Base-by-base conservation (phyloP, 176 grass and related monocot genomes). In the Oryza meyeriana region DNA sequence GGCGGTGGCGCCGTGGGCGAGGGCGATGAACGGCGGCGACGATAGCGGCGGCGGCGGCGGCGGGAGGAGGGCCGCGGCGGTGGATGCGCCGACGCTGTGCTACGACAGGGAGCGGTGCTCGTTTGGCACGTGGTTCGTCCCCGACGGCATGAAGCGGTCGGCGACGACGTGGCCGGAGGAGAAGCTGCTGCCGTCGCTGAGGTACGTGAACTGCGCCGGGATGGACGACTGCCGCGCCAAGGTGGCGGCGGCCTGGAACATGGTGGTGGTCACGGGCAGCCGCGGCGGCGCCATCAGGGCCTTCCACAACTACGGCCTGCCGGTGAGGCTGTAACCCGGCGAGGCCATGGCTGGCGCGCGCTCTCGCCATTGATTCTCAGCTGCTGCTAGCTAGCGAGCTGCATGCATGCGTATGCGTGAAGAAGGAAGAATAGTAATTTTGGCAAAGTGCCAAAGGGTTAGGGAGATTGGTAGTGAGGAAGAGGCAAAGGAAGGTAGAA, bases 261-360 rank as follows among this genome's bases (percentile, higher is more conserved):
- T 11, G 18, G 89, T 92, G 33, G 62, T 97, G 28, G 74, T 93
- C 44, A 97, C 94, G 3, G 94, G 79, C 12, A 77, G 91, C 58
- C 27, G 67, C 79, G 94, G 89, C 63, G 94, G 94, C 3, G 75
- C 90, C 29, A 87, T 97, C 68, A 78, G 88, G 14, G 89, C 91
- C n/a, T 97, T 97, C 84, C 91, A 93, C 64, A 97, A 91, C 79
- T 93, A 89, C 45, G 94, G 91, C n/a, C 80, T 93, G 58, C 94
- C 94, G 11, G 84, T 89, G 41, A 91, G 87, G 77, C 52, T 93
- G 63, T 89, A 85, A 85, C 18, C 11, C 32, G 35, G 75, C 32
- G n/a, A 9, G 25, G 14, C 39, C 24, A 28, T 25, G 67, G 1
- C 8, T 47, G 44, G 44, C 3, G 44, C 3, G 44, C 3, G 44